Conservation (phyloP, 2,329 filamentous ascomycete species). For the Biscogniauxia marginata region DNA sequence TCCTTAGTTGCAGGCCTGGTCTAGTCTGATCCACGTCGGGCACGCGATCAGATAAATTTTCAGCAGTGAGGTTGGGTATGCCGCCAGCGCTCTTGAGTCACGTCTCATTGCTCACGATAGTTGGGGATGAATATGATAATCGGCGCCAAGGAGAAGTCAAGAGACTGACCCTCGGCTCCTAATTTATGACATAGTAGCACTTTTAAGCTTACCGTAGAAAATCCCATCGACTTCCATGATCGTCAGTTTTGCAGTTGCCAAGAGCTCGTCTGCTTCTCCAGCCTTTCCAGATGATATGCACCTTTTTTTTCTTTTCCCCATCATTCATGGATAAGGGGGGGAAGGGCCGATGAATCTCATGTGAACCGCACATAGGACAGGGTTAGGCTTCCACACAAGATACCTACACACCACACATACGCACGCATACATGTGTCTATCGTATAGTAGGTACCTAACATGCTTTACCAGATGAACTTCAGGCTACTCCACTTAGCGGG, state of each 20-base stretch:
- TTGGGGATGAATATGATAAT: background rate
- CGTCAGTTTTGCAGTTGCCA: background rate
- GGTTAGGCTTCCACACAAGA: background rate
- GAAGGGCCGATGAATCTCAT: background rate
- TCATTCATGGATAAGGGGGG: background rate
- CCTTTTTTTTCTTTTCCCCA: background rate
- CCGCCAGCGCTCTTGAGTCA: background rate
- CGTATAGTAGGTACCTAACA: background rate
- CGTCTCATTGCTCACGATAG: background rate
- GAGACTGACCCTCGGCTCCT: background rate
- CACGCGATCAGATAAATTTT: background rate
- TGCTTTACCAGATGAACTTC: background rate
- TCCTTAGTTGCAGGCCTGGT: background rate
- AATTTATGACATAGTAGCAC: background rate
- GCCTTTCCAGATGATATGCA: background rate
- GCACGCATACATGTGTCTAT: background rate
- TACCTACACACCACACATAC: background rate
- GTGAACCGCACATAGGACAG: background rate
- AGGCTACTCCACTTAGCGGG: background rate
- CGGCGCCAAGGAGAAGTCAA: background rate
- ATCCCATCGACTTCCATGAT: background rate
- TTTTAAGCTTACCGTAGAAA: background rate
- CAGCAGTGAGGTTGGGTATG: background rate
- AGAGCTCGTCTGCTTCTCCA: background rate
- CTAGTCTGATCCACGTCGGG: background rate